Evolutionary conservation across 2,329 filamentous ascomycete species (phyloP).

Genomic region (Fusarium nematophilum): DNA sequence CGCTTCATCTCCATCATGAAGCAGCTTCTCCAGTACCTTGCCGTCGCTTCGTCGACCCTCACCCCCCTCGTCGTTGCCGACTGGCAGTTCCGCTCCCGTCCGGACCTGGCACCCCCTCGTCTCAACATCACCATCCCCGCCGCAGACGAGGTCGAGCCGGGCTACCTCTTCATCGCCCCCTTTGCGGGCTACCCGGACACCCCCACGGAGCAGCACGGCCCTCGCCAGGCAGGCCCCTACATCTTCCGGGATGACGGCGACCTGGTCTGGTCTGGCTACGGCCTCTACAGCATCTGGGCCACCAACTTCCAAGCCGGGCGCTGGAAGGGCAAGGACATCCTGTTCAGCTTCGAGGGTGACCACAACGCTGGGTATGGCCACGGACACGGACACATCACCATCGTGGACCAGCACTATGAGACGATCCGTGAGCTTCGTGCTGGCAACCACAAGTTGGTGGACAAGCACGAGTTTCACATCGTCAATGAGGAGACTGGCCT

Average conservation of each 20-base stretch:
- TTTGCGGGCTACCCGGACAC: slow-evolving; percentile 52
- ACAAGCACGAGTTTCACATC: slow-evolving; percentile 67
- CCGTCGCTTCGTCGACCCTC: slow-evolving; percentile 7
- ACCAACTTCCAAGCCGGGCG: slow-evolving; percentile 64
- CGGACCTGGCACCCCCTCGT: slow-evolving; percentile 48
- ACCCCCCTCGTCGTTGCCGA: slow-evolving; percentile 4
- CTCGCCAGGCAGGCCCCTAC: slow-evolving; percentile 64
- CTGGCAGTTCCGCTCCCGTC: slow-evolving; percentile 30
- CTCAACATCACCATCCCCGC: slow-evolving; percentile 58
- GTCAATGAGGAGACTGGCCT: slow-evolving; percentile 63
- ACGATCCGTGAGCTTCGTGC: slow-evolving; percentile 64
- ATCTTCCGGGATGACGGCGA: slow-evolving; percentile 66
- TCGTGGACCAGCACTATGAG: slow-evolving; percentile 66
- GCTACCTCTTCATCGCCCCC: slow-evolving; percentile 58
- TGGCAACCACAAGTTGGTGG: slow-evolving; percentile 60
- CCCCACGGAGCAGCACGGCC: slow-evolving; percentile 54
- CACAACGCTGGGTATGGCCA: slow-evolving; percentile 64
- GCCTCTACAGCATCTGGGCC: slow-evolving; percentile 62
- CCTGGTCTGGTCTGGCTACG: slow-evolving; percentile 67
- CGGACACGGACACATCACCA: slow-evolving; percentile 64
- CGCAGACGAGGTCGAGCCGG: slow-evolving; percentile 52
- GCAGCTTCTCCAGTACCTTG: slow-evolving; percentile 7
- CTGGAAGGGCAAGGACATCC: slow-evolving; percentile 63
- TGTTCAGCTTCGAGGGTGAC: slow-evolving; percentile 66
- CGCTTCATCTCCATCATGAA: slow-evolving; percentile 21